These are phyloP conservation scores for Erigeron philadelphicus DNA, from an alignment of 140 eudicot genomes.

Conservation along the genomic window DNA sequence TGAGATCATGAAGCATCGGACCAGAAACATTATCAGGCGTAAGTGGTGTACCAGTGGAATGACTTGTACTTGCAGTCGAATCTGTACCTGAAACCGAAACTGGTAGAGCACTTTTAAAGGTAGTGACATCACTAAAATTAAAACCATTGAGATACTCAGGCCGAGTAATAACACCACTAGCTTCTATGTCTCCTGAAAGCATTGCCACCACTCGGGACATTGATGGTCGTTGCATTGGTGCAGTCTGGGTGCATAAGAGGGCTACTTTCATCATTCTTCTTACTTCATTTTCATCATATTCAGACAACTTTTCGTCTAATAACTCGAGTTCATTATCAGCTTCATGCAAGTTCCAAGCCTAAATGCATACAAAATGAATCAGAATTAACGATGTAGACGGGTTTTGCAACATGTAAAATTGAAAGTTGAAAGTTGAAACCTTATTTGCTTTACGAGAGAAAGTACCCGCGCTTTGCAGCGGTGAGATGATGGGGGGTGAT, in stretches of 20 bases:
- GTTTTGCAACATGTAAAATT: no score
- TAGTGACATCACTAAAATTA: conserved; percentile 38
- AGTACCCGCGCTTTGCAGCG: no score
- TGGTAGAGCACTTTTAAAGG: conserved; percentile 6
- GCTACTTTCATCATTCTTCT: conserved; percentile 42
- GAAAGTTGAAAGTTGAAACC: no score
- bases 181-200: conserved; percentile 63
- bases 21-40: background rate
- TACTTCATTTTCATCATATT: conserved; percentile 40
- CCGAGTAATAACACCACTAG: conserved; percentile 29
- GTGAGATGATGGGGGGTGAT: no score
- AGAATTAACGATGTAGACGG: no score
- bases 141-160: conserved; percentile 55
- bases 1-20: conserved; percentile 29
- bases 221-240: conserved; percentile 51
- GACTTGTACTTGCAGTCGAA: conserved; percentile 1
- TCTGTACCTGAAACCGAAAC: conserved; percentile 4
- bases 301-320: conserved; percentile 33
- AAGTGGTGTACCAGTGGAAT: background rate
- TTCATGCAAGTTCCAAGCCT: conserved; percentile 75
- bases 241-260: conserved; percentile 38
- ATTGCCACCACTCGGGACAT: conserved; percentile 75
- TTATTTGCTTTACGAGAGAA: no score
- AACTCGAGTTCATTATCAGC: conserved; percentile 38
- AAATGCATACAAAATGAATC: conserved; percentile 26